These are phyloP conservation scores for Podospora pseudocomata DNA, from an alignment of 495 filamentous ascomycete genomes.

Conservation along the genomic window DNA sequence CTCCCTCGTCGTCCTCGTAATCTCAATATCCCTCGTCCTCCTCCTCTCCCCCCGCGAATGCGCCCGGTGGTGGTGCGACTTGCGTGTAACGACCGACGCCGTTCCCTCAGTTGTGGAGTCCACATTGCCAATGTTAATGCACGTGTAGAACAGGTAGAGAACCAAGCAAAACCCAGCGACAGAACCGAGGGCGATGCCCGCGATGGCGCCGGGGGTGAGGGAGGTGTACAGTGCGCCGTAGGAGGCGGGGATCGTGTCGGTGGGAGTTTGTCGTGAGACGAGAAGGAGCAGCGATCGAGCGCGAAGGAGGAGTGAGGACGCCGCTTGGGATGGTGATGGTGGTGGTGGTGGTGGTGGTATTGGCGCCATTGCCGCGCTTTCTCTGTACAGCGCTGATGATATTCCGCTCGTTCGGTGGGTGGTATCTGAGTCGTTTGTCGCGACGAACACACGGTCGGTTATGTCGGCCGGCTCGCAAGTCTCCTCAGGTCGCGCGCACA, in stretches of 20 bases:
- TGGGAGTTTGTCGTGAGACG: background rate
- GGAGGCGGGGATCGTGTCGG: slow-evolving; percentile 56
- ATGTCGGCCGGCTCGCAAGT: no score
- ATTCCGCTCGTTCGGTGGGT: background rate
- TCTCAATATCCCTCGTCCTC: slow-evolving; percentile 33
- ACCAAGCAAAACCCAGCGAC: slow-evolving; percentile 79
- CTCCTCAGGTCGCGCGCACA: no score
- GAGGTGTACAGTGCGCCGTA: slow-evolving; percentile 49
- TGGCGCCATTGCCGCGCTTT: background rate
- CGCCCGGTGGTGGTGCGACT: slow-evolving; percentile 16
- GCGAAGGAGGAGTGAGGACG: background rate
- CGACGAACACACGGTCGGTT: no score
- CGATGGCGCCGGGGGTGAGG: slow-evolving; percentile 67
- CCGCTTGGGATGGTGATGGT: background rate
- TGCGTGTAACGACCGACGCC: slow-evolving; percentile 37
- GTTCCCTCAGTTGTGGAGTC: slow-evolving; percentile 25
- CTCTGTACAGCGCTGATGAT: background rate
- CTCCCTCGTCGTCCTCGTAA: slow-evolving; percentile 30
- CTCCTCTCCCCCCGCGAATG: slow-evolving; percentile 2
- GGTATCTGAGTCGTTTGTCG: no score
- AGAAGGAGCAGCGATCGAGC: background rate
- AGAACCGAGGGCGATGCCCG: slow-evolving; percentile 75
- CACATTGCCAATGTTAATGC: slow-evolving; percentile 50
- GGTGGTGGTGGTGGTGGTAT: slow-evolving; percentile 5
- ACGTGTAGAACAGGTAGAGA: slow-evolving; percentile 70